Evolutionary conservation across 2,329 filamentous ascomycete species (phyloP).

Genomic region (Colletotrichum liriopes): DNA sequence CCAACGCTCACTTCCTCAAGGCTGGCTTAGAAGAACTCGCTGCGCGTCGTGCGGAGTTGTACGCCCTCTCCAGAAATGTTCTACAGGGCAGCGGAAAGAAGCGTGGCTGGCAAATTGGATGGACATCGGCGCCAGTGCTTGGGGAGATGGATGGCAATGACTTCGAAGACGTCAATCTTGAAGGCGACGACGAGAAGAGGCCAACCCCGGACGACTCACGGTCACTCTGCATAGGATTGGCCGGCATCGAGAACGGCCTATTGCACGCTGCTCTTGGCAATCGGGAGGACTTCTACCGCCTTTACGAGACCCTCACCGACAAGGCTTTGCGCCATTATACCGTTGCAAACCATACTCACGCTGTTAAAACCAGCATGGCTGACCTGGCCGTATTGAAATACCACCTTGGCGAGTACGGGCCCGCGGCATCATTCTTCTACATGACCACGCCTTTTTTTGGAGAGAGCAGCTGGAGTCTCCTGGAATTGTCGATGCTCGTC

Average conservation of each 20-base stretch:
- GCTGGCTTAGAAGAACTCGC: constrained; percentile 85
- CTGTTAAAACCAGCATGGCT: constrained; percentile 82
- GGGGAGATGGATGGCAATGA: constrained; percentile 60
- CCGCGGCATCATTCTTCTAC: constrained; percentile 84
- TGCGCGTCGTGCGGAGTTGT: constrained; percentile 85
- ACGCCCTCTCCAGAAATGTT: constrained; percentile 84
- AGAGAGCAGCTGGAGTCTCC: constrained; percentile 81
- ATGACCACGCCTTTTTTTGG: constrained; percentile 85
- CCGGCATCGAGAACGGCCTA: constrained; percentile 69
- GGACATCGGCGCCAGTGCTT: constrained; percentile 73
- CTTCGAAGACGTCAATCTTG: constrained; percentile 73
- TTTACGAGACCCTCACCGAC: constrained; percentile 86
- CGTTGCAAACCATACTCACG: constrained; percentile 83
- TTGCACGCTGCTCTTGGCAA: constrained; percentile 75
- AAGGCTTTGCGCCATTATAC: constrained; percentile 87
- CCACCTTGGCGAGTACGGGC: constrained; percentile 79
- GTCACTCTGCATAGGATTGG: constrained; percentile 31
- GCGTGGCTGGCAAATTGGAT: constrained; percentile 83
- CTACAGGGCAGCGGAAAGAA: constrained; percentile 82
- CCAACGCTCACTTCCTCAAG: constrained; percentile 67
- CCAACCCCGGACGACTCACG: constrained; percentile 37
- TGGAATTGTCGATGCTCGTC: constrained; percentile 87
- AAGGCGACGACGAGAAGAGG: constrained; percentile 55
- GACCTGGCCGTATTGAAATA: constrained; percentile 91
- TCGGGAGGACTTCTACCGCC: constrained; percentile 74